These are phyloP conservation scores for fission yeast (Schizosaccharomyces pombe) DNA, from an alignment of 805 yeast species.

Conservation along the genomic window DNA sequence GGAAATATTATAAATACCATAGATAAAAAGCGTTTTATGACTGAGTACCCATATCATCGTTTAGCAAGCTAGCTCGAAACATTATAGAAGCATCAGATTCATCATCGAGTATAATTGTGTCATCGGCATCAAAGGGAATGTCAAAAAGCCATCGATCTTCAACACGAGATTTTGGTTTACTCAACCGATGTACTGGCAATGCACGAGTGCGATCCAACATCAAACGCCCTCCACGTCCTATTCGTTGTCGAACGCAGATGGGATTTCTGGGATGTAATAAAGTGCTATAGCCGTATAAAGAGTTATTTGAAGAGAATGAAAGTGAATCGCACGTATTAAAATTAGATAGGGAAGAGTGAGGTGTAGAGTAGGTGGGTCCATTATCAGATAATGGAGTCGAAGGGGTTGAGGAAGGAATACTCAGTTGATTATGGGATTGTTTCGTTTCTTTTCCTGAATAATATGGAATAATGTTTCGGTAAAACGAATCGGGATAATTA, in stretches of 20 bases:
- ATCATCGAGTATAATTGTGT: neutral
- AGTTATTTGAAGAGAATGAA: neutral
- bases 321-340: neutral
- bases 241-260: constrained; percentile 35
- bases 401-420: neutral
- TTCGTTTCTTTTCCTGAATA: neutral
- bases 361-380: neutral
- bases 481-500: neutral
- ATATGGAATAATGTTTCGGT: neutral
- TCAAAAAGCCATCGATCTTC: constrained; percentile 1
- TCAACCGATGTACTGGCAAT: neutral
- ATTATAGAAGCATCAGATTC: neutral
- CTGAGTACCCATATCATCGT: neutral
- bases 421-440: neutral
- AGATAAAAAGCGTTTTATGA: too few relatives aligned
- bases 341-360: neutral
- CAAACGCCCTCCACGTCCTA: constrained; percentile 44
- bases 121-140: constrained; percentile 1
- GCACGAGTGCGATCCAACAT: constrained; percentile 38
- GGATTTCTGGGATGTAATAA: neutral
- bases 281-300: neutral
- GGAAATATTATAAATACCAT: too few relatives aligned
- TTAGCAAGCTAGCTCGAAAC: neutral
- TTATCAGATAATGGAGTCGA: neutral
- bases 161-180: neutral